These are phyloP conservation scores for Hygrocybe punicea DNA, from an alignment of 768 basidiomycete species.

Conservation along the genomic window DNA sequence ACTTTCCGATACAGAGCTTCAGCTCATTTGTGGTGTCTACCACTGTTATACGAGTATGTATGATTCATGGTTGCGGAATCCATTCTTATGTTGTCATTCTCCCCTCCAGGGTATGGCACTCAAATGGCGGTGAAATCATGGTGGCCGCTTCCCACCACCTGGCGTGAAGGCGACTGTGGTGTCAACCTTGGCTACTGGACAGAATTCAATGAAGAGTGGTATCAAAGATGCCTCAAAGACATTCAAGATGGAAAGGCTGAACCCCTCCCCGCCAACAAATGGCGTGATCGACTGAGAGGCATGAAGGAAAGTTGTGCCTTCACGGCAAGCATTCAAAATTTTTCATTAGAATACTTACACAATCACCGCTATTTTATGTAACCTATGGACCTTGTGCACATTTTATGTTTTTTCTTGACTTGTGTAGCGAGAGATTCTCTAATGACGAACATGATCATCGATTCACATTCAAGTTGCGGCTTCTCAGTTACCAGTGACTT, in stretches of 20 bases:
- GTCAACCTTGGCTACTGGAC: constrained; percentile 22
- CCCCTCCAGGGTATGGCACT: constrained; percentile 3
- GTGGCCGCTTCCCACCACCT: constrained; percentile 14
- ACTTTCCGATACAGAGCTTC: neutral
- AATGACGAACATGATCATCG: no score
- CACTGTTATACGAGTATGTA: constrained; percentile 7
- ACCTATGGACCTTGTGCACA: no score
- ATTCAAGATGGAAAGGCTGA: constrained; percentile 7
- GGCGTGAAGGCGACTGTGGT: constrained; percentile 5
- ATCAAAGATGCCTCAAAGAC: constrained; percentile 4
- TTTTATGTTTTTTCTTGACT: no score
- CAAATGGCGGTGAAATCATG: constrained; percentile 9
- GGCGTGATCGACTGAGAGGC: neutral
- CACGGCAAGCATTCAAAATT: neutral
- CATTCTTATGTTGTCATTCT: neutral
- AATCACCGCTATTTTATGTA: no score
- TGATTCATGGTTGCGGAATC: neutral
- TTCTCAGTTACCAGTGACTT: no score
- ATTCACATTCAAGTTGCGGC: no score
- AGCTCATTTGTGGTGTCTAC: constrained; percentile 12
- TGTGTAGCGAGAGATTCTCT: no score
- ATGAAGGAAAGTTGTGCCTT: neutral
- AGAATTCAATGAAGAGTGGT: constrained; percentile 20
- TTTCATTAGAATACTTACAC: neutral
- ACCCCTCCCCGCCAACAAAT: neutral